These are phyloP conservation scores for Mycena rebaudengoi DNA, from an alignment of 768 basidiomycete genomes.

Conservation along the genomic window DNA sequence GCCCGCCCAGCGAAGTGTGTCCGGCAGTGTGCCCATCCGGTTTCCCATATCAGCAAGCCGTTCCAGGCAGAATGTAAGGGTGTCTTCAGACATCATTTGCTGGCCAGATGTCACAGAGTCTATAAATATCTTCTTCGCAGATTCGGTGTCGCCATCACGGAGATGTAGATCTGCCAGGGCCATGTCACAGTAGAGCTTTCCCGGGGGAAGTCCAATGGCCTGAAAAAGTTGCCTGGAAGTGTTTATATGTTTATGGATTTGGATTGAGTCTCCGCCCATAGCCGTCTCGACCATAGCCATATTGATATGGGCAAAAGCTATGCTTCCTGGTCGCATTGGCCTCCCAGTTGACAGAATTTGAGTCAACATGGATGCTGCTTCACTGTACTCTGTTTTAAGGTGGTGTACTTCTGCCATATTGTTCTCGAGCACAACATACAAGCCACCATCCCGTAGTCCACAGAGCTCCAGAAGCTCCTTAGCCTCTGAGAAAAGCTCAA, in stretches of 20 bases:
- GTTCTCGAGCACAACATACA: background rate
- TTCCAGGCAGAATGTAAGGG: background rate
- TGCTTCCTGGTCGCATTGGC: background rate
- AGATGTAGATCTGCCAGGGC: background rate
- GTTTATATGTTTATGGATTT: background rate
- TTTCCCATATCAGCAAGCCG: background rate
- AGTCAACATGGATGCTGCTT: background rate
- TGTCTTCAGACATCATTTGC: background rate
- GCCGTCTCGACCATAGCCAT: background rate
- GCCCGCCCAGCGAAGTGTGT: background rate
- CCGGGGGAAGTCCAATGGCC: background rate
- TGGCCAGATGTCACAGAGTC: background rate
- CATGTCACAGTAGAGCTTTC: background rate
- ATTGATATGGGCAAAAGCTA: background rate
- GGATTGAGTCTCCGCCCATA: background rate
- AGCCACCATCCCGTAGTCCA: background rate
- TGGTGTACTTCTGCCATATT: background rate
- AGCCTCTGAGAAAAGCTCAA: no score
- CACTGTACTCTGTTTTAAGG: background rate
- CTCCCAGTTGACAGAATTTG: no score
- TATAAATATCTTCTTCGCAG: background rate
- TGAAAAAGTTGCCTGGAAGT: background rate
- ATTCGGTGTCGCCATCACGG: background rate
- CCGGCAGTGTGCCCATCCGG: no score
- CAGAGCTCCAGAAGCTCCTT: background rate